Base-by-base conservation (phyloP, 2,329 filamentous ascomycete species). In the Cercospora sesami region DNA sequence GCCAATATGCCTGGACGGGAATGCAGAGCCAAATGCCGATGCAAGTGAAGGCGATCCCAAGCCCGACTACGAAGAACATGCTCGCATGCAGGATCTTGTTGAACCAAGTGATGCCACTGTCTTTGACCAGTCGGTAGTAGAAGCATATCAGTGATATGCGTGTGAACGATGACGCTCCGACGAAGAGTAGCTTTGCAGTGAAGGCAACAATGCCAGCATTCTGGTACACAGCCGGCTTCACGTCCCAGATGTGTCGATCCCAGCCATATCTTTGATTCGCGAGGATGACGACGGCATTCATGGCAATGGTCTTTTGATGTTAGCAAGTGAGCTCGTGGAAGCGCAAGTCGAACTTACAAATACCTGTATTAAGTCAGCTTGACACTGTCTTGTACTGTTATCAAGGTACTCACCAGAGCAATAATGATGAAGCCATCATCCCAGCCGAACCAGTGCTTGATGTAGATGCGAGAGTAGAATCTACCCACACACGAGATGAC, bases 91-190 rank as follows among this genome's bases (percentile, higher is more conserved):
- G 73, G 2, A 79, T 70, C 76, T 78, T 79, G 14, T 70, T 75
- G 73, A 82, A 83, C 75, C 78, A 78, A 1, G 61, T 72, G 60
- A 77, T 78, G 1, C 77, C 77, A n/a, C 78, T 79, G 68, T 83
- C 81, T 9, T 77, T 67, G 7, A 83, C 75, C 9, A 83, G 74
- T 12, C 82, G 78, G 63, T 82, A 83, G 69, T 83, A 84, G 71
- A 83, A 82, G 70, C 75, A 80, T 36, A 83, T 79, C 8, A 84
- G 74, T 0, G 80, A 82, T 16, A 82, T 74, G 16, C 82, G 75
- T 0, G 81, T 83, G 66, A 82, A 83, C 0, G 79, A 80, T 0
- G 81, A 76, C 1, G 81, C 81, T 12, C 78, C 72, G 1, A 77
- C 78, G 69, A 83, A 83, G 4, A 81, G 72, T 6, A 81, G 62